These are phyloP conservation scores for Edaphochlamys debaryana DNA, from an alignment of 139 green algal species.

Conservation along the genomic window DNA sequence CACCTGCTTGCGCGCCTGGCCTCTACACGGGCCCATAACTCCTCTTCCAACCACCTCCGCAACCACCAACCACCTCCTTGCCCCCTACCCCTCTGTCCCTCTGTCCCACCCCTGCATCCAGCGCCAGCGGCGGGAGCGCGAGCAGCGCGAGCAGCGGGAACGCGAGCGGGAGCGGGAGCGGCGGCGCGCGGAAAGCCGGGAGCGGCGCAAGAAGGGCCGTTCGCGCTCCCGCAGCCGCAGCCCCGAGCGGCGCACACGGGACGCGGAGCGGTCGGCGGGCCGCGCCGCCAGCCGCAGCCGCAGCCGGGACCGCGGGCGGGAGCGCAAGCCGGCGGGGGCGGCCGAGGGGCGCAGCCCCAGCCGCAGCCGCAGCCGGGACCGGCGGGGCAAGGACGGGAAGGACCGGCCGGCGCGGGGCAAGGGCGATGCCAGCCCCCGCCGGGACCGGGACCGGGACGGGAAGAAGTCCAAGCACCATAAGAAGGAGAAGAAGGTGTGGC, in stretches of 20 bases:
- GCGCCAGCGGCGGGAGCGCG: background rate
- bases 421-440: too few relatives aligned
- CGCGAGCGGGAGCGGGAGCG: background rate
- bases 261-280: too few relatives aligned
- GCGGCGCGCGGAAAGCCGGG: background rate
- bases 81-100: too few relatives aligned
- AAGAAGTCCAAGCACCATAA: conserved; percentile 31
- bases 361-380: background rate
- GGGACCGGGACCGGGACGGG: background rate
- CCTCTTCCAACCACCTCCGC: too few relatives aligned
- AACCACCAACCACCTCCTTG: too few relatives aligned
- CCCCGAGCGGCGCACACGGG: background rate
- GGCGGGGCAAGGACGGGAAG: background rate
- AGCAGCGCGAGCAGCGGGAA: background rate
- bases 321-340: conserved; percentile 1
- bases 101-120: too few relatives aligned
- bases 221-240: background rate
- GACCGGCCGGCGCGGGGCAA: background rate
- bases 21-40: too few relatives aligned
- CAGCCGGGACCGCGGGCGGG: background rate
- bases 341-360: background rate
- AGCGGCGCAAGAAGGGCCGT: conserved; percentile 3
- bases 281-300: background rate
- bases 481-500: conserved; percentile 23
- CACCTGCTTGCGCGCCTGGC: too few relatives aligned